phyloP scores from a whole-genome alignment of 2,329 filamentous ascomycete genomes.

The Furcasterigmium furcatum region DNA sequence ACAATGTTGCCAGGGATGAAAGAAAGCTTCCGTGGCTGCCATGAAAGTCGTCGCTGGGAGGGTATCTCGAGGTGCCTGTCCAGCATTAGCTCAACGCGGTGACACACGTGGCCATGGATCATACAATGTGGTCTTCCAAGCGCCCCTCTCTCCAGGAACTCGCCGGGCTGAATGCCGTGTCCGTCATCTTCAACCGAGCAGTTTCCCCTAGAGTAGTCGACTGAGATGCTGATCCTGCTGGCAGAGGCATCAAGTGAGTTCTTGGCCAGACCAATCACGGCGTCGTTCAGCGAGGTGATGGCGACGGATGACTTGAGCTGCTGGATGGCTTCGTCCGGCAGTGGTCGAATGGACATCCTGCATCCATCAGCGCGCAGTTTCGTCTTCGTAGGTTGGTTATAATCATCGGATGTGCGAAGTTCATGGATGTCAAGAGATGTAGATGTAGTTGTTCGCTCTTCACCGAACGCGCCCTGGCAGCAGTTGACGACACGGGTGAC shows the following conservation, averaged over 20 bases:
- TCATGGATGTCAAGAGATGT: too few species aligned
- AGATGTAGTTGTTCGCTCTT: too few species aligned
- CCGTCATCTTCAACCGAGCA: conserved; percentile 87
- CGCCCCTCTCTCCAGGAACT: conserved; percentile 70
- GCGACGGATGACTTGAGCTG: conserved; percentile 84
- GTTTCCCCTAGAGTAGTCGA: conserved; percentile 73
- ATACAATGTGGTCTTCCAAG: conserved; percentile 71
- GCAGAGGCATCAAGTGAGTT: conserved; percentile 84
- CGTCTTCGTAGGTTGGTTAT: background rate
- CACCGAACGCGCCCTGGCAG: too few species aligned
- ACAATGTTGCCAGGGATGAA: conserved; percentile 71
- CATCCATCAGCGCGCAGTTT: background rate
- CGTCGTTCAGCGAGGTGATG: conserved; percentile 71
- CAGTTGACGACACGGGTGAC: too few species aligned
- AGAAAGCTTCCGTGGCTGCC: conserved; percentile 74
- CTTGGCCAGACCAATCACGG: conserved; percentile 68
- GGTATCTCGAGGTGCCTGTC: conserved; percentile 75
- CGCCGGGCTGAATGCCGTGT: conserved; percentile 65
- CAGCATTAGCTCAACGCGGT: conserved; percentile 3
- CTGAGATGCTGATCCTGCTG: conserved; percentile 61
- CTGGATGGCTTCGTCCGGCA: conserved; percentile 68
- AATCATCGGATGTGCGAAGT: background rate
- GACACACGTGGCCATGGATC: conserved; percentile 22
- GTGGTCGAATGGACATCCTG: conserved; percentile 61
- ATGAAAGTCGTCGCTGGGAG: conserved; percentile 43